Evolutionary conservation across 306 rosid species (phyloP), one percentile per base, ranked within the genome.

Genomic region (Rosa rugosa): DNA sequence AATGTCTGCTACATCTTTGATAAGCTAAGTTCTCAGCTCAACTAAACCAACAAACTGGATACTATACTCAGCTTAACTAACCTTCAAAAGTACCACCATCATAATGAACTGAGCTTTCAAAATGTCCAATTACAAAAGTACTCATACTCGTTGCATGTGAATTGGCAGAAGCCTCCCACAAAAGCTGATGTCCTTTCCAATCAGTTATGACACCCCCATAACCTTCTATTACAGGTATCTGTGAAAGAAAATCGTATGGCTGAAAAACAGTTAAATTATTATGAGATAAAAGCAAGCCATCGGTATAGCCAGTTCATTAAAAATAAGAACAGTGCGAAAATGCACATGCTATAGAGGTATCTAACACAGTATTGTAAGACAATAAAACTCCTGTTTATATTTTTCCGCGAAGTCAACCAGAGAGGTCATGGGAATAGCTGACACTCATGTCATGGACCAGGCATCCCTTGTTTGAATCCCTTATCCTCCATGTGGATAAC

Each of bases 141-240:
- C 16, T 71, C 85, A 8, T 92, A 92, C 99, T 91, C 79, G 82
- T 79, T 73, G 90, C 88, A 5, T 20, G 72, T 73, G 98, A 91
- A 79, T 72, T 69, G 22, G 98, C 90, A 45, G 92, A 88, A 83
- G 99, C 98, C 73, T 91, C 97, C 99, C 99, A 95, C 51, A 13
- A 45, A 44, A 95, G 95, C 70, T 86, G 75, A 54, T 89, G 80
- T 60, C 99, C 99, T 83, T 88, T 90, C 99, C 99, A 95, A 84
- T 93, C 98, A 72, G 99, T 95, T 75, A 95, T 86, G 80, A 86
- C 87, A 68, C 99, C 99, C 53, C 98, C 99, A 50, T 96, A 89
- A 59, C 99, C 99, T 86, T 95, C 91, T 79, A 95, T 93, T 67
- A 95, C 92, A 8, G 98, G 97, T 82, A 95, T 81, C 77, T 92